Evolutionary conservation across 2,329 filamentous ascomycete species (phyloP), one percentile per base, ranked within the genome.

Genomic region (Stachybotrys elegans): DNA sequence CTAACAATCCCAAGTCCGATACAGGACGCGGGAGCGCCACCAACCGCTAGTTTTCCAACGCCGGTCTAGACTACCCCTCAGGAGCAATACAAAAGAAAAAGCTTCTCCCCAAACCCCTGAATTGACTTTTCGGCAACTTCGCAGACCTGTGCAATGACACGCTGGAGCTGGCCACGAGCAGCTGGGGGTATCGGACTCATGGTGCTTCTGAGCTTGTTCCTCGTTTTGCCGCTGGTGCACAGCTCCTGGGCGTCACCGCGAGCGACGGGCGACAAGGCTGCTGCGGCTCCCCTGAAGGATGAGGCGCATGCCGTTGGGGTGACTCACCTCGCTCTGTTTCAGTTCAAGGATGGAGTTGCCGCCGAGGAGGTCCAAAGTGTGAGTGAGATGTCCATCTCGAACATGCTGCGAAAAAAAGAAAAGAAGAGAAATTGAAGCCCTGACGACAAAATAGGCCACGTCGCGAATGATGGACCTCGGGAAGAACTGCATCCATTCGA

Each of bases 401-500:
- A 4, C 5, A 7, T n/a, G 12, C 19, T 39, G 8, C 4, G 22
- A 13, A 14, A 14, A 6, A 4, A 14, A 14, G 19, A 8, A 14
- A 22, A 22, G 36, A 39, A 19, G 19, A 21, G 13, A 12, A 39
- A 23, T 23, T 29, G 25, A 29, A 8, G 25, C 14, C 25, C 25
- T 8, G 14, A 29, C 14, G 25, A 29, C 8, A 9, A 14, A 29
- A 9, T 14, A 34, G 31, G 31, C 31, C 9, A 34, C 31, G 9
- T 34, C 31, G 31, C 11, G 16, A n/a, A 40, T 23, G 23, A 22
- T 84, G 7, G 70, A 60, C 0, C 65, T 87, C 2, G 71, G 71
- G 51, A 65, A 78, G 8, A 71, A 69, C 7, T 88, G 84, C 58
- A 29, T 85, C 13, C 80, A 85, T 49, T 79, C 82, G 3, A 66